Percentiles rank a stretch among this genome's conserved stretches.
Evolutionary conservation across 306 rosid species (phyloP).

Genomic region (Prunus padus): DNA sequence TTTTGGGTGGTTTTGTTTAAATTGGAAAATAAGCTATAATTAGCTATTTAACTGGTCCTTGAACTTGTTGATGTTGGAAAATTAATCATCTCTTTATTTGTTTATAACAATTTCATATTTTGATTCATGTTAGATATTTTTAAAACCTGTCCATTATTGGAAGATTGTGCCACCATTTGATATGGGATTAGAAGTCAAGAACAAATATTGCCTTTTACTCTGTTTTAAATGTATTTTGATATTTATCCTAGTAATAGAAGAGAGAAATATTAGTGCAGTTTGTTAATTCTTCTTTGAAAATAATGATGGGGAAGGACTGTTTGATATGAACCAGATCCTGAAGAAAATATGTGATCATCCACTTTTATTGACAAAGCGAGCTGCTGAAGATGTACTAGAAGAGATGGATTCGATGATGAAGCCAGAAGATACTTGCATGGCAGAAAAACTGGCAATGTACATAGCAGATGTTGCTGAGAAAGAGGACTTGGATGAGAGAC

Average conservation of each 20-base stretch:
- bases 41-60: not conserved
- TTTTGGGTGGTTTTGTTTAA: not conserved
- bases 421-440: constrained; percentile 66
- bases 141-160: not conserved
- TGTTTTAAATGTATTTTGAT: not conserved
- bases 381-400: constrained; percentile 89
- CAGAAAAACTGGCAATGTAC: constrained; percentile 71
- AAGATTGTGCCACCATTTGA: no score
- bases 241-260: not conserved
- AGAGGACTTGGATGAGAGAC: constrained; percentile 56
- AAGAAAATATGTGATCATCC: constrained; percentile 96
- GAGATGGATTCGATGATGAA: constrained; percentile 72
- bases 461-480: constrained; percentile 72
- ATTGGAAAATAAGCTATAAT: not conserved
- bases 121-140: not conserved
- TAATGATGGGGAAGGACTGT: constrained; percentile 14
- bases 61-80: not conserved
- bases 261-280: not conserved
- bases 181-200: not conserved
- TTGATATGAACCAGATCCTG: constrained; percentile 55
- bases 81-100: not conserved
- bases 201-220: not conserved
- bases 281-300: not conserved
- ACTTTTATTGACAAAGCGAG: constrained; percentile 82
- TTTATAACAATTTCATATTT: not conserved